Conservation (phyloP, 768 basidiomycete genomes). For the Leccinum subtestaceum region DNA sequence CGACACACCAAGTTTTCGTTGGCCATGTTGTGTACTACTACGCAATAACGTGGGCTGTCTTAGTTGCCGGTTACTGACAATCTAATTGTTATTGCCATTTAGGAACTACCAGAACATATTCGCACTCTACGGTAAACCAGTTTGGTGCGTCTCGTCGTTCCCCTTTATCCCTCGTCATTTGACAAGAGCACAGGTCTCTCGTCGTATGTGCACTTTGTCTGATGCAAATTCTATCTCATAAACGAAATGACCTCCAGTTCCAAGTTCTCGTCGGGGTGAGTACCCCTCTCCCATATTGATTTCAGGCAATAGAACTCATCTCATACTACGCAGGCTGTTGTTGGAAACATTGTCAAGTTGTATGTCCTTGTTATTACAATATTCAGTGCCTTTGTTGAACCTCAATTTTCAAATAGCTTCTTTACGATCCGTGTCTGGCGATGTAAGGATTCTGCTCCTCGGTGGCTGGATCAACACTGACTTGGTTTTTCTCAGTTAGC, state of each 20-base stretch:
- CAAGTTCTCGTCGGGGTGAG: conserved; percentile 43
- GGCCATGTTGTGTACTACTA: conserved; percentile 55
- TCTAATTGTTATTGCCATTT: conserved; percentile 3
- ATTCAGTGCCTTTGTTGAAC: background rate
- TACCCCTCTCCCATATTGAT: background rate
- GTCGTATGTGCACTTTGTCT: conserved; percentile 35
- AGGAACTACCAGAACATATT: conserved; percentile 42
- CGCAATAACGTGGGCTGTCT: conserved; percentile 44
- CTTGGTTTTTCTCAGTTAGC: conserved; percentile 43
- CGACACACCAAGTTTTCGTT: conserved; percentile 49
- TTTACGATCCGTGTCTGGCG: conserved; percentile 63
- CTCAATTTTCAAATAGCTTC: conserved; percentile 33
- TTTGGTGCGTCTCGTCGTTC: conserved; percentile 39
- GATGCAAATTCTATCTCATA: conserved; percentile 8
- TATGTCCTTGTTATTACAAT: conserved; percentile 27
- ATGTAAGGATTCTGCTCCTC: conserved; percentile 39
- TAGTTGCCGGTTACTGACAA: background rate
- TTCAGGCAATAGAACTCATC: background rate
- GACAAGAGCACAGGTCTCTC: conserved; percentile 41
- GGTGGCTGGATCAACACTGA: background rate
- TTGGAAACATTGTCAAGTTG: conserved; percentile 54
- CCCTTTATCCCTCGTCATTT: conserved; percentile 4
- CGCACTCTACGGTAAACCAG: conserved; percentile 38
- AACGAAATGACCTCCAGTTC: conserved; percentile 29
- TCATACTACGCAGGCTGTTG: conserved; percentile 39